Conservation (phyloP, 768 basidiomycete species). For the Leucocoprinus sp. region DNA sequence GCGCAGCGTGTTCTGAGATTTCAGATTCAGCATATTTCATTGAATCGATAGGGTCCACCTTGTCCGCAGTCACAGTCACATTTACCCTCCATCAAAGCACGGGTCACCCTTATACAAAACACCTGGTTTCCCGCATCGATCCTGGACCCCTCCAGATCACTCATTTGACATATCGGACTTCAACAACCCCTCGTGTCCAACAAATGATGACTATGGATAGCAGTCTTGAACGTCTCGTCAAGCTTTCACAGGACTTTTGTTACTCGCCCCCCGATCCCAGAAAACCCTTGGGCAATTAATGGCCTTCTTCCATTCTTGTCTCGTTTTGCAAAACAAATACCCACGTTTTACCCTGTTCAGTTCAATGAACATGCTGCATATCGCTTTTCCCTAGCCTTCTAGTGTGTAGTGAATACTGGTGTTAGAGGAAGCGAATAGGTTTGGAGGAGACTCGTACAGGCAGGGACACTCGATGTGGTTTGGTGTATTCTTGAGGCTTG, state of each 20-base stretch:
- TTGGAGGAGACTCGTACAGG: constrained; percentile 86
- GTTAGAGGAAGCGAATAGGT: constrained; percentile 92
- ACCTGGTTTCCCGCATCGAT: no score
- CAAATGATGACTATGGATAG: constrained; percentile 99
- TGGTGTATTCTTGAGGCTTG: constrained; percentile 92
- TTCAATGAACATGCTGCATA: constrained; percentile 84
- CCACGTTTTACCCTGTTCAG: constrained; percentile 56
- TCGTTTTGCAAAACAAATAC: constrained; percentile 44
- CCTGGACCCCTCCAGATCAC: no score
- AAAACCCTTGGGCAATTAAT: constrained; percentile 68
- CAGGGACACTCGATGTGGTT: constrained; percentile 88
- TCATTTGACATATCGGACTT: constrained; percentile 93
- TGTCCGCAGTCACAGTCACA: no score
- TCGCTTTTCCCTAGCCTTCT: constrained; percentile 88
- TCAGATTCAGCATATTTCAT: no score
- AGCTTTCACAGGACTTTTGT: constrained; percentile 86
- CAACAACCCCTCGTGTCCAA: constrained; percentile 93
- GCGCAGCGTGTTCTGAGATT: no score
- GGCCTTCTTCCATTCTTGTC: constrained; percentile 63
- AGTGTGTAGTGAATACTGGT: constrained; percentile 95
- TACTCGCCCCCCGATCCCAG: constrained; percentile 74
- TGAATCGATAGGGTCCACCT: no score
- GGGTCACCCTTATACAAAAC: no score
- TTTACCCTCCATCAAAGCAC: no score
- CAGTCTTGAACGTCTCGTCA: constrained; percentile 90